Evolutionary conservation across 192 early-diverging fungal genomes (phyloP), one percentile per base, ranked within the genome.

Genomic region (Podila verticillata): DNA sequence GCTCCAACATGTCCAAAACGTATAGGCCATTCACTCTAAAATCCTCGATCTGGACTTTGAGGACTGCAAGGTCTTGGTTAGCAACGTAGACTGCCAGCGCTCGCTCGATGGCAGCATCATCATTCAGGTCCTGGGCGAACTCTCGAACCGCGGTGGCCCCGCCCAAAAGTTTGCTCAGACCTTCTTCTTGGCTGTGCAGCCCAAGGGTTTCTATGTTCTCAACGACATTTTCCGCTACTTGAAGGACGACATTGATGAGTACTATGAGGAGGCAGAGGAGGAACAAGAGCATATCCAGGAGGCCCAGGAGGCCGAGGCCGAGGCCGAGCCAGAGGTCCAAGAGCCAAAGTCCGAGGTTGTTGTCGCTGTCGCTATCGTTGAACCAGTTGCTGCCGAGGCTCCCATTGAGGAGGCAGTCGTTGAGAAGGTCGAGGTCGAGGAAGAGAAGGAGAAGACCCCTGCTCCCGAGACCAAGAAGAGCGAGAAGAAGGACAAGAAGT

Each of bases 221-320:
- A 97, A 97, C 84, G 96, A 97, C 82, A 96, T 98, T 63, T 91
- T 97, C 83, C 92, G 97, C 63, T 98, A 93, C 84, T 82, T 97
- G 74, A 93, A 92, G 75, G 97, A 98, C 24, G 95, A 96, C 62
- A 20, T 36, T 17, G 63, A 63, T 30, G 72, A 63, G 57, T 49
- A 66, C 44, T 44, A 49, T 12, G 26, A 51, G 54, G 54, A 68
- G 13, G 36, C 54, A n/a, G 66, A 54, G 19, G 39, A 68, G 66
- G 69, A 71, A 12, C 24, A 29, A 19, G 35, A 29, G 32, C 31
- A 17, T 36, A 51, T 44, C 22, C 62, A 57, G 19, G 36, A 70
- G 39, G 13, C 39, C 15, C 39, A 44, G 39, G 39, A 17, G 15
- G 39, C 13, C 26, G 17, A 61, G 26, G 28, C 35, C 7, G 68